Base-by-base conservation (phyloP, 2,329 filamentous ascomycete species). In the Xylaria sp. region DNA sequence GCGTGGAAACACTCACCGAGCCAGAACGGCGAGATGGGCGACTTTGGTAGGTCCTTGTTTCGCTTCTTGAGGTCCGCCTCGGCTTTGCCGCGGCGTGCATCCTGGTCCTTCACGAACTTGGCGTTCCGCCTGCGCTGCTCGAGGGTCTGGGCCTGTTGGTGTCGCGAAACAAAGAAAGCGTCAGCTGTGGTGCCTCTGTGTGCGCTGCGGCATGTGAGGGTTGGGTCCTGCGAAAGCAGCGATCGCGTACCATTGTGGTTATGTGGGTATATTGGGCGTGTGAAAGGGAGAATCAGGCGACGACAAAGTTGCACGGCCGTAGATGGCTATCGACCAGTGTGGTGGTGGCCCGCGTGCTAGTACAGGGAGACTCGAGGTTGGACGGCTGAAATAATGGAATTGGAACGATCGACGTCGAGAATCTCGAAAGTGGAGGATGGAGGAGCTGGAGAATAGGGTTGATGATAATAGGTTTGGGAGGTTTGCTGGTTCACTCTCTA, bases 121-220 rank as follows among this genome's bases (percentile, higher is more conserved):
- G 88, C 88, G 84, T 96, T 96, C 71, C 91, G 90, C 77, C 89
- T 89, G 80, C 93, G 90, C 85, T 96, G 93, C 81, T 93, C 88
- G 74, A 91, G 92, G 74, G 93, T 96, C 90, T 95, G 92, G 75
- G 90, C 92, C 92, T 94, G 77, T 70, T 63, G 26, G 28, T 26
- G 36, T 49, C 7, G 15, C 54, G 17, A n/a, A 46, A 28, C 31
- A 28, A 20, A 42, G 28, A 2, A 23, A 23, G 42, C n/a, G 42
- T 71, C 64, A 69, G 66, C 66, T 13, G 49, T 6, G 31, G 23
- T 20, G 11, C 15, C n/a, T 23, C 9, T 6, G 57, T 6, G 33
- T n/a, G 31, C 26, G 11, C 44, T 20, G 15, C 26, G 33, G 38
- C 31, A 38, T 28, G 9, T 38, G 44, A 15, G 38, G 33, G 28